phyloP scores from a whole-genome alignment of 129 eudicot genomes.

The Pittosporum tobira region DNA sequence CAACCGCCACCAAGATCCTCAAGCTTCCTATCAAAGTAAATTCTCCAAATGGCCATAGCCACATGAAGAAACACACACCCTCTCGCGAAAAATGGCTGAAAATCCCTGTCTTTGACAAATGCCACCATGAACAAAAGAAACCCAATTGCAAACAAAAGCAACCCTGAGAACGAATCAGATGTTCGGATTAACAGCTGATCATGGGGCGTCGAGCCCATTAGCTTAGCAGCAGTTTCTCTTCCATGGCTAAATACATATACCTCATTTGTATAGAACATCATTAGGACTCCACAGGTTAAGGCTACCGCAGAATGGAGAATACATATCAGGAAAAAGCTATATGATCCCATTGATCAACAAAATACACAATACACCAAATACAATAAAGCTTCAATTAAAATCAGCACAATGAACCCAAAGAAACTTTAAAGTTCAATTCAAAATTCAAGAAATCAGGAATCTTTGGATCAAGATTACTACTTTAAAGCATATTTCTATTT shows the following conservation, averaged over 20 bases:
- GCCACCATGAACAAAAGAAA: conserved; percentile 81
- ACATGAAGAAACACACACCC: conserved; percentile 85
- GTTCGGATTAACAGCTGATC: conserved; percentile 65
- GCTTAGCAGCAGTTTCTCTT: conserved; percentile 47
- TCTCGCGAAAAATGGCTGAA: conserved; percentile 70
- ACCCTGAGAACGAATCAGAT: conserved; percentile 88
- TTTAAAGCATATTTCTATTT: not conserved
- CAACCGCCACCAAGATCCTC: conserved; percentile 57
- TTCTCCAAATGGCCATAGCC: conserved; percentile 75
- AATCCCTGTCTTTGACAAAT: conserved; percentile 70
- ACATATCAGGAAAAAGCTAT: conserved; percentile 64
- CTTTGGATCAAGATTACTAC: not conserved
- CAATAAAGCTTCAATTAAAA: conserved; percentile 13
- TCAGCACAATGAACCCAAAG: not conserved
- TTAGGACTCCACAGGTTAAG: conserved; percentile 53
- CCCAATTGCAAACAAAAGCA: conserved; percentile 73
- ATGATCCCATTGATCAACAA: conserved; percentile 54
- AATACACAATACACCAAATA: conserved; percentile 1
- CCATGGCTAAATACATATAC: conserved; percentile 76
- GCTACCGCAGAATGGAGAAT: conserved; percentile 63
- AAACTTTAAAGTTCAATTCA: not conserved
- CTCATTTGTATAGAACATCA: conserved; percentile 75
- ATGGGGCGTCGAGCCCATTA: conserved; percentile 78
- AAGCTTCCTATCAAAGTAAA: conserved; percentile 50
- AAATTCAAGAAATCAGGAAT: conserved; percentile 1